Conservation (phyloP, 2,329 filamentous ascomycete genomes). For the Aspergillus neotritici region DNA sequence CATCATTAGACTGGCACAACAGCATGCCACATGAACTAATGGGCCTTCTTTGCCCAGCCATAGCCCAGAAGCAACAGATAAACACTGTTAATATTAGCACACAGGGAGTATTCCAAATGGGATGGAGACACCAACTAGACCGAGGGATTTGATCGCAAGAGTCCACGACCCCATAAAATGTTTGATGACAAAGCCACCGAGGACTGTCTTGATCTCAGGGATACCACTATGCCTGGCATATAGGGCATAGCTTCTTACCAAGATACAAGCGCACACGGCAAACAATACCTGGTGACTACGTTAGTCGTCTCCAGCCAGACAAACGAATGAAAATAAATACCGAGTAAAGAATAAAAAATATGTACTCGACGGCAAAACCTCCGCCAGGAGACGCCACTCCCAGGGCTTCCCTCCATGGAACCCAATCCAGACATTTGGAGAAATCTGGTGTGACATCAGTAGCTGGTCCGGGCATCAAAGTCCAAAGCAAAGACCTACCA, state of each 20-base stretch:
- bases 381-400: constrained; percentile 61
- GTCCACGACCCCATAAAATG: constrained; percentile 86
- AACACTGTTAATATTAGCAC: constrained; percentile 53
- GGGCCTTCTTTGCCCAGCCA: constrained; percentile 97
- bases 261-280: constrained; percentile 67
- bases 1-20: constrained; percentile 90
- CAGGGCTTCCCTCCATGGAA: constrained; percentile 72
- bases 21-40: constrained; percentile 92
- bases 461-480: constrained; percentile 7
- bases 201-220: constrained; percentile 92
- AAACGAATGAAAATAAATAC: constrained; percentile 44
- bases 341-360: constrained; percentile 79
- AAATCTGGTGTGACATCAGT: constrained; percentile 45
- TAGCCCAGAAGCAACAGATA: constrained; percentile 88
- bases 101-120: not conserved
- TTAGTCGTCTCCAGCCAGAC: constrained; percentile 16
- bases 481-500: constrained; percentile 31
- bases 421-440: constrained; percentile 80
- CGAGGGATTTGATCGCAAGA: constrained; percentile 79
- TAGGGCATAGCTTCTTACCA: constrained; percentile 77
- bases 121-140: constrained; percentile 55
- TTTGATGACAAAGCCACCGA: constrained; percentile 89
- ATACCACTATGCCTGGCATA: constrained; percentile 95
- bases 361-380: constrained; percentile 77
- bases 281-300: constrained; percentile 58